Percentiles rank a stretch among this genome's conserved stretches.
Conservation (phyloP, 345 rosid genomes). For the Eucalyptus pumila region DNA sequence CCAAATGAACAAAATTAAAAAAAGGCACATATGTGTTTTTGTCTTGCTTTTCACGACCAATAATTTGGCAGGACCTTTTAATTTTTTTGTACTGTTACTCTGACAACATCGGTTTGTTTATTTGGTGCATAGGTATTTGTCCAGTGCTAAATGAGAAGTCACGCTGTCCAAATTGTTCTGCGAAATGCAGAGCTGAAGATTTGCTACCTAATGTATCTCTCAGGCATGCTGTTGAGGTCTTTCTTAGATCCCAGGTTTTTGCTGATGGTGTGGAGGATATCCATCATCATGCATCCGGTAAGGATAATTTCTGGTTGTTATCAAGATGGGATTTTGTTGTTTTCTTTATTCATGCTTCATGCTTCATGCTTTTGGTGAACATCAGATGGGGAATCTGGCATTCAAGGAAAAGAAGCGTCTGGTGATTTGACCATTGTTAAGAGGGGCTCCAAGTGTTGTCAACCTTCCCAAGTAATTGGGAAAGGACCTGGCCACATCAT, state of each 20-base stretch:
- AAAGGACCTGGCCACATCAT: slow-evolving; percentile 22
- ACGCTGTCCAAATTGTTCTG: slow-evolving; percentile 36
- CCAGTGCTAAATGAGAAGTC: slow-evolving; percentile 18
- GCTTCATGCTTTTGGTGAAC: background rate
- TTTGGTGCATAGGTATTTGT: slow-evolving; percentile 19
- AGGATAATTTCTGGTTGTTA: background rate
- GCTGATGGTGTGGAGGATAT: slow-evolving; percentile 8
- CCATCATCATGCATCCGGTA: slow-evolving; percentile 26
- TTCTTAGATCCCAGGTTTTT: slow-evolving; percentile 17
- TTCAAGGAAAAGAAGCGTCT: slow-evolving; percentile 25
- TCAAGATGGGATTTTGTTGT: background rate
- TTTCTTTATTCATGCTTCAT: background rate
- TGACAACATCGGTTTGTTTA: background rate
- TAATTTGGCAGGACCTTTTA: background rate
- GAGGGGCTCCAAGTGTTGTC: background rate
- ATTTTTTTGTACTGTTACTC: background rate
- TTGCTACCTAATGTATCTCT: slow-evolving; percentile 42
- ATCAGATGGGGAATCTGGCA: slow-evolving; percentile 46
- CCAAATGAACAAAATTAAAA: background rate
- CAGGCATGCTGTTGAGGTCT: slow-evolving; percentile 28
- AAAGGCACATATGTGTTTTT: background rate
- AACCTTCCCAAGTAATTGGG: slow-evolving; percentile 11
- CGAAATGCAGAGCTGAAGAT: slow-evolving; percentile 20
- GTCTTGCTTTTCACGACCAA: background rate
- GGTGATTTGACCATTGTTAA: slow-evolving; percentile 13